Conservation (phyloP, 179 eudicot species). For the Amaranthus tricolor region DNA sequence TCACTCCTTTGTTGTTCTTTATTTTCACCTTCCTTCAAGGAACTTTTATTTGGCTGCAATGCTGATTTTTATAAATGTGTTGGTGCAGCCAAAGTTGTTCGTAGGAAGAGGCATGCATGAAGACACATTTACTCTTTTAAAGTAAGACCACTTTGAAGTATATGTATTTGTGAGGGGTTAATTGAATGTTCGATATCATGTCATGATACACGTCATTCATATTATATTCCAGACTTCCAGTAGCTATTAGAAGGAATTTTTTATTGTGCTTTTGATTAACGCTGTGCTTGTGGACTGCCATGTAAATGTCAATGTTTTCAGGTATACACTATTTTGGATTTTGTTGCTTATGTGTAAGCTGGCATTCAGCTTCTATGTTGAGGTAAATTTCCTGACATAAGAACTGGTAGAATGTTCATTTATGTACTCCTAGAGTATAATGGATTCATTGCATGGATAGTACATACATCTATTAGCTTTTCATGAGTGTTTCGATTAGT, state of each 20-base stretch:
- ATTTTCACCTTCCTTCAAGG: constrained; percentile 14
- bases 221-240: background rate
- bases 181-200: constrained; percentile 6
- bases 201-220: constrained; percentile 3
- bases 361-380: constrained; percentile 95
- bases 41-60: constrained; percentile 3
- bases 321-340: constrained; percentile 95
- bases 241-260: background rate
- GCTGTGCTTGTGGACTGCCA: background rate
- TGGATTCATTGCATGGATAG: background rate
- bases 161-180: constrained; percentile 6
- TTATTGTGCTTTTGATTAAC: background rate
- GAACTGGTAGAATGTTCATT: background rate
- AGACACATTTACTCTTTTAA: constrained; percentile 78
- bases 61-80: constrained; percentile 15
- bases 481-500: background rate
- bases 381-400: constrained; percentile 44
- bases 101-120: constrained; percentile 99
- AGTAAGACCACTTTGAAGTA: constrained; percentile 48
- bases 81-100: constrained; percentile 85
- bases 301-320: constrained; percentile 26
- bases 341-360: constrained; percentile 82
- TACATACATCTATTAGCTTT: background rate
- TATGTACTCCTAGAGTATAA: background rate
- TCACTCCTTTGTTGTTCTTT: background rate